Percentiles rank a stretch among this genome's conserved stretches.
phyloP scores from a whole-genome alignment of 1,284 basidiomycete genomes.

The Rugosomyces carneus region DNA sequence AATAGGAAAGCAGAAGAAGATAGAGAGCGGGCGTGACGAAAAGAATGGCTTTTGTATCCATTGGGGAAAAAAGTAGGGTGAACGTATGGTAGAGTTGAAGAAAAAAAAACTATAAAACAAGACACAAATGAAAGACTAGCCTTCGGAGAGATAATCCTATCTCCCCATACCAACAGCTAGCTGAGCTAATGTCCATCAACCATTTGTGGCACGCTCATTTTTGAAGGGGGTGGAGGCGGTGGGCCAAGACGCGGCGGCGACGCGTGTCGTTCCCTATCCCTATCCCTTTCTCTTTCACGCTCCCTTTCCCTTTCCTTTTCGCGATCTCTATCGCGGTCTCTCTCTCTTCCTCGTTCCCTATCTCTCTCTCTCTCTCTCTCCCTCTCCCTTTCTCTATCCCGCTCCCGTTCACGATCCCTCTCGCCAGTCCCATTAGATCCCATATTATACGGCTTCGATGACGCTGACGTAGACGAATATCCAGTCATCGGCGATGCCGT shows the following conservation, averaged over 20 bases:
- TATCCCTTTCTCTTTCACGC: constrained; percentile 4
- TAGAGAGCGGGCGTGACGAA: background rate
- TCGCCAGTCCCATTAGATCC: constrained; percentile 11
- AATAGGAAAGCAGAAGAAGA: background rate
- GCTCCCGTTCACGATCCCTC: constrained; percentile 14
- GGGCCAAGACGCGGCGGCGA: constrained; percentile 23
- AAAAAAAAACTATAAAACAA: background rate
- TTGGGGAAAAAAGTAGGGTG: background rate
- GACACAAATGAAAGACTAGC: background rate
- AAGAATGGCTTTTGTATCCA: background rate
- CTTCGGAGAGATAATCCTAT: background rate
- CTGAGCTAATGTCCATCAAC: constrained; percentile 28
- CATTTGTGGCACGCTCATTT: constrained; percentile 34
- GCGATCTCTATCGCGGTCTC: constrained; percentile 20
- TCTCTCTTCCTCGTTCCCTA: constrained; percentile 13
- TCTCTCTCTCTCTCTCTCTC: constrained; percentile 17
- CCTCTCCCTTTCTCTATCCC: constrained; percentile 15
- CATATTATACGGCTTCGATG: constrained; percentile 7
- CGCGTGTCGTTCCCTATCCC: constrained; percentile 16
- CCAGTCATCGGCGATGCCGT: constrained; percentile 25
- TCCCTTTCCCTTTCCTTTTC: constrained; percentile 21
- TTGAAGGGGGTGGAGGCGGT: constrained; percentile 25
- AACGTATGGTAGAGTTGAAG: background rate
- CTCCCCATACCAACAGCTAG: background rate
- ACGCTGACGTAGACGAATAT: constrained; percentile 12